Evolutionary conservation across 1,284 basidiomycete species (phyloP).

Genomic region (Kwoniella shivajii): DNA sequence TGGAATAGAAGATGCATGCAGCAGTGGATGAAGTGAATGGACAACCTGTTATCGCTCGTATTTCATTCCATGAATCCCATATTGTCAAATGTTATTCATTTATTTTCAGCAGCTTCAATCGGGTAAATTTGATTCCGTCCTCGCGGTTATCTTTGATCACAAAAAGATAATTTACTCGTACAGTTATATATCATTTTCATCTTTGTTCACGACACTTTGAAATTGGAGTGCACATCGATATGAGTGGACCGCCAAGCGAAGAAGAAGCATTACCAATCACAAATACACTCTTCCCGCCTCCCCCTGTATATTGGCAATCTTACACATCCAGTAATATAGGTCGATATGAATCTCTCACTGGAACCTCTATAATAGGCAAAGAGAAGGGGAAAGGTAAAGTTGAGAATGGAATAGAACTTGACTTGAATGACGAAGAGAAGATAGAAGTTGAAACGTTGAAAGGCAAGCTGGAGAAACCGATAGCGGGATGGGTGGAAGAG

Average conservation of each 20-base stretch:
- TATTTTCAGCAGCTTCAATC: too few species aligned
- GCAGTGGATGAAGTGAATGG: too few species aligned
- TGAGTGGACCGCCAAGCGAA: slow-evolving; percentile 2
- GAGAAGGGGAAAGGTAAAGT: slow-evolving; percentile 12
- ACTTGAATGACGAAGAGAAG: slow-evolving; percentile 14
- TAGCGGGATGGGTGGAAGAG: slow-evolving; percentile 40
- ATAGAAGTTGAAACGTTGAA: slow-evolving; percentile 21
- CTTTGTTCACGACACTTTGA: too few species aligned
- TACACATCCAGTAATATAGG: slow-evolving; percentile 34
- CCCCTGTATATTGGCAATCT: slow-evolving; percentile 44
- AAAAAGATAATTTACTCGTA: too few species aligned
- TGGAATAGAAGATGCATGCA: too few species aligned
- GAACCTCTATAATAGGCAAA: slow-evolving; percentile 2
- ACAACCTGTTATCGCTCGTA: too few species aligned
- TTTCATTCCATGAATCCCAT: too few species aligned
- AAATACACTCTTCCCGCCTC: slow-evolving; percentile 52
- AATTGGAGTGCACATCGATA: too few species aligned
- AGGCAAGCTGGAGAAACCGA: slow-evolving; percentile 29
- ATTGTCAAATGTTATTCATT: too few species aligned
- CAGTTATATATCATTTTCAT: too few species aligned
- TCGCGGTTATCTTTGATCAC: too few species aligned
- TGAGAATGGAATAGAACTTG: not conserved
- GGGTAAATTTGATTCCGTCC: too few species aligned
- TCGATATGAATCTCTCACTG: slow-evolving; percentile 25
- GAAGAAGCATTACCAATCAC: slow-evolving; percentile 37